Evolutionary conservation across 257 asterid genomes (phyloP).

Genomic region (Nicotiana otophora): DNA sequence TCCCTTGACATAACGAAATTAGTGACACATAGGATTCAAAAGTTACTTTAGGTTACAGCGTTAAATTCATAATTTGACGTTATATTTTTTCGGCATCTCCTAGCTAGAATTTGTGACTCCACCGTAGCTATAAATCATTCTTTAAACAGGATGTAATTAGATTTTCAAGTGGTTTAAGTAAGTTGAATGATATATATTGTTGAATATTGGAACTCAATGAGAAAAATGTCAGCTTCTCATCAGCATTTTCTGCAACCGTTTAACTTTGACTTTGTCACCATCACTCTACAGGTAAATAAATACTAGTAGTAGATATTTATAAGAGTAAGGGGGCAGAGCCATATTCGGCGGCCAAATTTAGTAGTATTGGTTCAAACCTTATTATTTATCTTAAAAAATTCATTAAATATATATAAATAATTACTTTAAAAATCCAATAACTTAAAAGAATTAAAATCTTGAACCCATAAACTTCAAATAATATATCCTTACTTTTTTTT

Average conservation of each 20-base stretch:
- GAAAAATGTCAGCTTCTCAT: not conserved
- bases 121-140: not conserved
- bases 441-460: too few relatives aligned
- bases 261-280: not conserved
- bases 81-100: too few relatives aligned
- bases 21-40: too few relatives aligned
- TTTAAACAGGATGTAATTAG: not conserved
- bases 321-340: not conserved
- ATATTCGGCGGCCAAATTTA: too few relatives aligned
- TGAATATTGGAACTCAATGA: not conserved
- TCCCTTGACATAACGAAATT: too few relatives aligned
- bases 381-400: too few relatives aligned
- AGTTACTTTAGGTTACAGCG: too few relatives aligned
- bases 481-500: too few relatives aligned
- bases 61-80: too few relatives aligned
- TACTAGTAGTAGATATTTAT: not conserved
- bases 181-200: not conserved
- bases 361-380: accelerated
- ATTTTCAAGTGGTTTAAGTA: not conserved
- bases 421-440: too few relatives aligned
- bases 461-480: accelerated
- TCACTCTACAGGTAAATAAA: not conserved
- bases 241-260: not conserved
- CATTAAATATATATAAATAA: too few relatives aligned
- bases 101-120: too few relatives aligned